Conservation (phyloP, 441 rosid genomes). For the Populus tomentosa region DNA sequence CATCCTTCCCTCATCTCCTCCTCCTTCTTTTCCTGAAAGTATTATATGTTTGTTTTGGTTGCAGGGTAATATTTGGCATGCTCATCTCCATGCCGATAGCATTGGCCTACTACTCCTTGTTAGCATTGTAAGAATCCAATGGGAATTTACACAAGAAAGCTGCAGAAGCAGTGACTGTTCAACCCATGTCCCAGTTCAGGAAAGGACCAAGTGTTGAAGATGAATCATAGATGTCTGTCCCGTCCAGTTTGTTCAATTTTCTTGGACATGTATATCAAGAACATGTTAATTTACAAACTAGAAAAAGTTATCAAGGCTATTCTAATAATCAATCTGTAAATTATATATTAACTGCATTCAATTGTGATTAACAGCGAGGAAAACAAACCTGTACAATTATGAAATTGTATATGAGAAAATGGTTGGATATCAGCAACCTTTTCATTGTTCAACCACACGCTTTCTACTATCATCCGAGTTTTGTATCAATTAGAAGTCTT, state of each 20-base stretch:
- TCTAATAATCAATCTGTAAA: background rate
- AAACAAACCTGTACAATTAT: too few species aligned
- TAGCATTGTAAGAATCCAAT: conserved; percentile 42
- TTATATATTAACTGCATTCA: too few species aligned
- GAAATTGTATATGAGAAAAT: too few species aligned
- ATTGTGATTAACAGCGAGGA: too few species aligned
- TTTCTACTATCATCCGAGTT: too few species aligned
- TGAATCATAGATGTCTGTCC: background rate
- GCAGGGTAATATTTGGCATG: conserved; percentile 85
- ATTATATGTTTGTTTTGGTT: conserved; percentile 4
- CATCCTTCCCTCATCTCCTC: background rate
- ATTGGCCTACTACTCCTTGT: conserved; percentile 65
- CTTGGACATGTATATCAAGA: background rate
- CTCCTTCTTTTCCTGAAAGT: background rate
- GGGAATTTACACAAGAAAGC: background rate
- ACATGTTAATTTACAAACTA: background rate
- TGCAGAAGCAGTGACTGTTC: background rate
- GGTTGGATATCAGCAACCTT: too few species aligned
- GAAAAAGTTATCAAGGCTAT: background rate
- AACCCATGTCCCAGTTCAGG: background rate
- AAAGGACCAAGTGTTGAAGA: background rate
- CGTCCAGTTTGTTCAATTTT: conserved; percentile 8
- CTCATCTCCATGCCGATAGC: conserved; percentile 67
- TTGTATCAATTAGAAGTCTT: too few species aligned
- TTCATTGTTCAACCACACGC: too few species aligned